phyloP scores from a whole-genome alignment of 2,329 filamentous ascomycete genomes.

The Cordyceps militaris region DNA sequence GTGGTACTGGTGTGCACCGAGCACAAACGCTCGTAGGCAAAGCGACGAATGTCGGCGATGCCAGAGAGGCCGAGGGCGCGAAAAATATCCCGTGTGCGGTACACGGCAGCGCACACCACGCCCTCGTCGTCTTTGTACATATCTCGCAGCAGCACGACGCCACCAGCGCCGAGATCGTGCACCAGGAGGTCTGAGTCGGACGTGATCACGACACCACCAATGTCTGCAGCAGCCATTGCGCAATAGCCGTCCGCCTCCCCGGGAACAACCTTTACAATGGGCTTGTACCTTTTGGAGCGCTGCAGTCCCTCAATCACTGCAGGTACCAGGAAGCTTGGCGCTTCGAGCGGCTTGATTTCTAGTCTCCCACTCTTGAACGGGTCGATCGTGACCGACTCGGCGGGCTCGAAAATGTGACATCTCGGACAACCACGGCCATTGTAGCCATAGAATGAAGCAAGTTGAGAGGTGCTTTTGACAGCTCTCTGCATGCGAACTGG shows the following conservation, averaged over 20 bases:
- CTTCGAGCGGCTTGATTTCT: conserved; percentile 30
- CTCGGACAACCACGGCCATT: conserved; percentile 21
- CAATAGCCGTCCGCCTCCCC: conserved; percentile 84
- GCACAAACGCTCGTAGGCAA: conserved; percentile 30
- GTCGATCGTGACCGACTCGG: conserved; percentile 11
- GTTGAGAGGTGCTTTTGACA: conserved; percentile 46
- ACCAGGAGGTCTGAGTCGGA: conserved; percentile 83
- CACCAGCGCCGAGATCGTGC: conserved; percentile 60
- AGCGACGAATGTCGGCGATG: conserved; percentile 22
- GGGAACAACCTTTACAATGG: conserved; percentile 54
- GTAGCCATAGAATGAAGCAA: conserved; percentile 40
- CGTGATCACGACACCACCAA: conserved; percentile 58
- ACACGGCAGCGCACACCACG: conserved; percentile 21
- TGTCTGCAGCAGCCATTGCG: conserved; percentile 52
- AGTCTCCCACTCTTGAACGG: conserved; percentile 22
- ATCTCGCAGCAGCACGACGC: conserved; percentile 63
- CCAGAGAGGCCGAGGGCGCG: conserved; percentile 34
- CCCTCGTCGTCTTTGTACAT: conserved; percentile 35
- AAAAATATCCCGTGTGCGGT: conserved; percentile 31
- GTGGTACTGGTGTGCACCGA: conserved; percentile 24
- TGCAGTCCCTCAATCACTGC: conserved; percentile 65
- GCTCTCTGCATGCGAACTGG: conserved; percentile 55
- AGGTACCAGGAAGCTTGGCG: conserved; percentile 68
- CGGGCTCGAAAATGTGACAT: conserved; percentile 16
- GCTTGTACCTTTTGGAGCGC: conserved; percentile 33